phyloP scores from a whole-genome alignment of 1,284 basidiomycete species.

The Ustilago trichophora region DNA sequence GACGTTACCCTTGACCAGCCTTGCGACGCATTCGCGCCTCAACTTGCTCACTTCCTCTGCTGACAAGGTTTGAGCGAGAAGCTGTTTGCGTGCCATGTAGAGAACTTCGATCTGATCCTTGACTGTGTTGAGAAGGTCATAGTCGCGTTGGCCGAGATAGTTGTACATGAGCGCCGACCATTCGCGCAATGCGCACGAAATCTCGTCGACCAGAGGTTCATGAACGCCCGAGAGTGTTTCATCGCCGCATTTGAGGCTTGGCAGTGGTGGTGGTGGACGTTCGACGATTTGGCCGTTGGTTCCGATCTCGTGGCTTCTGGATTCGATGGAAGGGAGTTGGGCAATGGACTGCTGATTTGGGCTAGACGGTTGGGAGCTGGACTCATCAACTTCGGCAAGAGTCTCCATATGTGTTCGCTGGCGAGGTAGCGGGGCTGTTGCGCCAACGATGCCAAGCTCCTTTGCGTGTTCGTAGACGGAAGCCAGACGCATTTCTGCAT shows the following conservation, averaged over 20 bases:
- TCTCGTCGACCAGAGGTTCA: constrained; percentile 95
- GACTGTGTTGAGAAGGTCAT: constrained; percentile 85
- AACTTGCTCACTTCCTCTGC: constrained; percentile 85
- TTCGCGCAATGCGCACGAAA: constrained; percentile 92
- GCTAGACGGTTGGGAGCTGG: constrained; percentile 34
- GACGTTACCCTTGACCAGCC: constrained; percentile 88
- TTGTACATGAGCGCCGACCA: constrained; percentile 92
- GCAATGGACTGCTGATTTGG: constrained; percentile 18
- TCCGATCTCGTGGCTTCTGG: constrained; percentile 24
- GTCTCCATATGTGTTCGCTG: constrained; percentile 45
- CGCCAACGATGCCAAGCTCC: constrained; percentile 52
- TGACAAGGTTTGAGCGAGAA: constrained; percentile 85
- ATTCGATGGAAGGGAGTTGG: constrained; percentile 18
- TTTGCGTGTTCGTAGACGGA: constrained; percentile 70
- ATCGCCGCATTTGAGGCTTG: constrained; percentile 76
- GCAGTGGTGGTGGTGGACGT: constrained; percentile 83
- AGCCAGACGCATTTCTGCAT: constrained; percentile 84
- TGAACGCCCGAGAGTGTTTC: constrained; percentile 50
- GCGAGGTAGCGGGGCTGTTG: constrained; percentile 32
- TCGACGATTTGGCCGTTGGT: constrained; percentile 41
- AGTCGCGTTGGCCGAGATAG: constrained; percentile 87
- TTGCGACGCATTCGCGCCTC: constrained; percentile 83
- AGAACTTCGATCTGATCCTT: constrained; percentile 89
- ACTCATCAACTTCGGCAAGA: constrained; percentile 49
- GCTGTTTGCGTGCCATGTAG: constrained; percentile 85